Conservation (phyloP, 768 basidiomycete species). For the Phaeotremella fagi region DNA sequence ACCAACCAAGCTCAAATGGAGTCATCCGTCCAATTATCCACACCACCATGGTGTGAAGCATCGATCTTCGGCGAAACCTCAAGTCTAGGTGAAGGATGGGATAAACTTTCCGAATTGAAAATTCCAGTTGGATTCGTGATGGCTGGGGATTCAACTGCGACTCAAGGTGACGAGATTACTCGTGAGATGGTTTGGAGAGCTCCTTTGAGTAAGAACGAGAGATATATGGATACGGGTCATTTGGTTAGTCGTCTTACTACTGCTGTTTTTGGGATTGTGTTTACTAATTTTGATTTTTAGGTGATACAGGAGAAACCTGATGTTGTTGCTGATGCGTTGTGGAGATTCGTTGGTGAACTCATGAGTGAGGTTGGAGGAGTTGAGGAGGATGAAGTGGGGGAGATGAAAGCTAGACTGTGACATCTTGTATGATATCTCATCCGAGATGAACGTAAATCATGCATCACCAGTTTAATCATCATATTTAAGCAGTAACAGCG, state of each 20-base stretch:
- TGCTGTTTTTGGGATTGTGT: no score
- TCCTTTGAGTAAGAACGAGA: constrained; percentile 19
- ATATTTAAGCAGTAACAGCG: constrained; percentile 29
- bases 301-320: constrained; percentile 39
- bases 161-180: constrained; percentile 20
- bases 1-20: constrained; percentile 1
- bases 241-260: constrained; percentile 16
- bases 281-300: constrained; percentile 3
- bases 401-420: constrained; percentile 1
- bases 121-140: constrained; percentile 35
- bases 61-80: constrained; percentile 22
- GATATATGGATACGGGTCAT: constrained; percentile 33
- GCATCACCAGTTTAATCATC: neutral
- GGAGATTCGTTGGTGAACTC: constrained; percentile 21
- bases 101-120: constrained; percentile 22
- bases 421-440: neutral
- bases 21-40: constrained; percentile 25
- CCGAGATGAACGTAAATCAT: constrained; percentile 1
- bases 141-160: constrained; percentile 29
- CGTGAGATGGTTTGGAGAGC: constrained; percentile 31
- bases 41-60: constrained; percentile 35
- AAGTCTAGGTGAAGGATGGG: constrained; percentile 29
- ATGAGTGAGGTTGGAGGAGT: neutral
- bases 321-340: constrained; percentile 28
- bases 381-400: neutral